Evolutionary conservation across 192 early-diverging fungal genomes (phyloP).

Genomic region (Gryganskiella cystojenkinii): DNA sequence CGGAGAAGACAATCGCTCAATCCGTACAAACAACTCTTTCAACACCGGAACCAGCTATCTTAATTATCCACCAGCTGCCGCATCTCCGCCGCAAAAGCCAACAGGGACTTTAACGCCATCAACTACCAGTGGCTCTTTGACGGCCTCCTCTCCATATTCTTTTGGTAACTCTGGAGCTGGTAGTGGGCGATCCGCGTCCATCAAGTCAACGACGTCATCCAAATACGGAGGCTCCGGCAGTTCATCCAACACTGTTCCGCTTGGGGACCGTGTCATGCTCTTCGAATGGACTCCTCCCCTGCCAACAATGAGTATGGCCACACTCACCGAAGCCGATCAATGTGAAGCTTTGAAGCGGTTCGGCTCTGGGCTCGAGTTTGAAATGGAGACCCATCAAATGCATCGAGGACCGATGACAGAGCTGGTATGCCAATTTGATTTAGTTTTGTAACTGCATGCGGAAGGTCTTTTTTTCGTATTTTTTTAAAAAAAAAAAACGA

Average conservation of each 20-base stretch:
- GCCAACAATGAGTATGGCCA: conserved; percentile 52
- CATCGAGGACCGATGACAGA: conserved; percentile 61
- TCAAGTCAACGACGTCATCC: conserved; percentile 29
- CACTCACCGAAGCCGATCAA: conserved; percentile 57
- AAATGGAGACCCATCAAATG: conserved; percentile 77
- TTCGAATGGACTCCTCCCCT: conserved; percentile 62
- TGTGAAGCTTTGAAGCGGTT: conserved; percentile 72
- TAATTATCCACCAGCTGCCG: conserved; percentile 11
- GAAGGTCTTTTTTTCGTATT: conserved; percentile 1
- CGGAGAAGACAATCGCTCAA: conserved; percentile 11
- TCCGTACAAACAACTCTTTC: background rate
- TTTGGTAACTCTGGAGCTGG: conserved; percentile 28
- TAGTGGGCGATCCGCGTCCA: conserved; percentile 29
- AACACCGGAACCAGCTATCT: conserved; percentile 6
- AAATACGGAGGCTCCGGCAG: conserved; percentile 11
- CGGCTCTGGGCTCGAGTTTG: conserved; percentile 69
- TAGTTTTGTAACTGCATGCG: background rate
- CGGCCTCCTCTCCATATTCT: conserved; percentile 15
- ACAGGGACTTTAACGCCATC: background rate
- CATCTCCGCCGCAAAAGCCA: background rate
- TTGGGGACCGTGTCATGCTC: conserved; percentile 50
- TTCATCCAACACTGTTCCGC: conserved; percentile 18
- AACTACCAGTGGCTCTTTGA: background rate
- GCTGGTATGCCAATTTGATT: conserved; percentile 46
- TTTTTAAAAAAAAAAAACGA: no score